phyloP scores from a whole-genome alignment of 75 land plant species.

The Pinus albicaulis region DNA sequence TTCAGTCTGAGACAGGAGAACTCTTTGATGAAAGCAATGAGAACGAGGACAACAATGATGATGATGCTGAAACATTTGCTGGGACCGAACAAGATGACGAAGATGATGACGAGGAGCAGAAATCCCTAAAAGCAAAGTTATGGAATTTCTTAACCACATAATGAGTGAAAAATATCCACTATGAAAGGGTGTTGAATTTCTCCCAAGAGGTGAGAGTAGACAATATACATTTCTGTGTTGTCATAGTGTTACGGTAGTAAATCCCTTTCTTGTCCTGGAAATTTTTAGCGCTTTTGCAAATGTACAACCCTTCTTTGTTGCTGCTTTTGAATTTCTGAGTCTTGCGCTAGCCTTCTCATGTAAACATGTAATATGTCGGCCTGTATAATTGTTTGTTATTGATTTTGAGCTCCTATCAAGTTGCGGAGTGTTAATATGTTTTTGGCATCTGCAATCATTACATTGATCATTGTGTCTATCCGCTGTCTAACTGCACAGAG shows the following conservation, averaged over 20 bases:
- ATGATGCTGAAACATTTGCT: slow-evolving; percentile 5
- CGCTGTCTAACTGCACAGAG: neutral
- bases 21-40: slow-evolving; percentile 7
- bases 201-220: slow-evolving; percentile 3
- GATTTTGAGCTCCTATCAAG: neutral
- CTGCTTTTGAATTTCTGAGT: neutral
- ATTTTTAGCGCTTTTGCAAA: neutral
- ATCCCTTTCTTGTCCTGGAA: neutral
- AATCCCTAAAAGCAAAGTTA: slow-evolving; percentile 22
- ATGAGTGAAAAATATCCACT: neutral
- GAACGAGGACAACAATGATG: neutral
- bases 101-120: slow-evolving; percentile 12
- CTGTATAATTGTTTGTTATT: neutral
- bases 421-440: neutral
- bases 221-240: neutral
- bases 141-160: slow-evolving; percentile 37
- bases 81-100: slow-evolving; percentile 21
- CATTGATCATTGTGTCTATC: neutral
- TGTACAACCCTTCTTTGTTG: neutral
- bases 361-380: neutral
- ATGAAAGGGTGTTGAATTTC: neutral
- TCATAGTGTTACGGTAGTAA: neutral
- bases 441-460: neutral
- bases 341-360: neutral
- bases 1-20: slow-evolving; percentile 6